phyloP scores from a whole-genome alignment of 495 filamentous ascomycete species.

The Cercophora sp. region DNA sequence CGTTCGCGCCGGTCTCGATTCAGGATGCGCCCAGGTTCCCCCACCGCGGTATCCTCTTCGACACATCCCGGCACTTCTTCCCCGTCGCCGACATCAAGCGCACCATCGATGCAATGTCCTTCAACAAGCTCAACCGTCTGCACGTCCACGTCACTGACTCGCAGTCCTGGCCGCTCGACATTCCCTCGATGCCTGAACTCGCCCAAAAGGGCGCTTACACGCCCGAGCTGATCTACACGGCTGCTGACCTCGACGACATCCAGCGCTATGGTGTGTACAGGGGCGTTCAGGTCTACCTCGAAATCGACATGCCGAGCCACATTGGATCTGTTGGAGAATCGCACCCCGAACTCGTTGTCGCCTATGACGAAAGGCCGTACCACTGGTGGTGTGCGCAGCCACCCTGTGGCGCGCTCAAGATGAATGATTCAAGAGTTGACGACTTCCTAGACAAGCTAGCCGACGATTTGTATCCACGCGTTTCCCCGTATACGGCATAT shows the following conservation, averaged over 20 bases:
- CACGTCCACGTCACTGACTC: conserved; percentile 78
- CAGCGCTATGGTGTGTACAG: conserved; percentile 62
- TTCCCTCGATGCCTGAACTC: conserved; percentile 66
- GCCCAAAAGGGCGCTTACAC: conserved; percentile 65
- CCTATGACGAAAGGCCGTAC: conserved; percentile 67
- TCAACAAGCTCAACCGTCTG: conserved; percentile 75
- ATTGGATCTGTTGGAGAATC: conserved; percentile 58
- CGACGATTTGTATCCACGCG: conserved; percentile 66
- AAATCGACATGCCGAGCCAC: conserved; percentile 82
- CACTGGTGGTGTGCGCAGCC: conserved; percentile 65
- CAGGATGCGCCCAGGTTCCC: conserved; percentile 61
- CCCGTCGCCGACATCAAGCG: conserved; percentile 58
- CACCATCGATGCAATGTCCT: conserved; percentile 66
- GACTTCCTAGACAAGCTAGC: conserved; percentile 65
- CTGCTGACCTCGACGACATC: conserved; percentile 56
- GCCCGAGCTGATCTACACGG: conserved; percentile 57
- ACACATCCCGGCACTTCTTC: conserved; percentile 65
- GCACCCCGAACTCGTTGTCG: conserved; percentile 71
- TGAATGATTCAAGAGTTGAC: conserved; percentile 64
- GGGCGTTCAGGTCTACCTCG: conserved; percentile 69
- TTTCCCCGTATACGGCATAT: conserved; percentile 61
- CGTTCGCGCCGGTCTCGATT: conserved; percentile 61
- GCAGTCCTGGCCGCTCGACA: conserved; percentile 79
- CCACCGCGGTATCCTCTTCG: conserved; percentile 72
- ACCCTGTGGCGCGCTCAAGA: conserved; percentile 69